Percentiles rank a stretch among this genome's conserved stretches.
Conservation (phyloP, 129 eudicot species). For the Dittrichia graveolens region DNA sequence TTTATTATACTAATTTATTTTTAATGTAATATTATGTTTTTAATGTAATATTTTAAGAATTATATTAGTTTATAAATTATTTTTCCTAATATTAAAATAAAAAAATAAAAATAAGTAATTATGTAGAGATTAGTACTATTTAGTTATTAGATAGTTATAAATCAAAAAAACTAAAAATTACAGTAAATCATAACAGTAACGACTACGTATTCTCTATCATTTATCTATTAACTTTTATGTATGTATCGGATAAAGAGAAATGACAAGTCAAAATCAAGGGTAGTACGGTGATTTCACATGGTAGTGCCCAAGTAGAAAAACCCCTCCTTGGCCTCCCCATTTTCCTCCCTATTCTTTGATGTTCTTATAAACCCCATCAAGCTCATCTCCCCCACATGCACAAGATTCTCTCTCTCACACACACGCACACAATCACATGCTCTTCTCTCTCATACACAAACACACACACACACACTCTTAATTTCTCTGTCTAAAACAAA, state of each 20-base stretch:
- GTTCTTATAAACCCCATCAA: constrained; percentile 52
- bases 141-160: no score
- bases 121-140: no score
- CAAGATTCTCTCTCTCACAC: constrained; percentile 33
- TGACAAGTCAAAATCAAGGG: constrained; percentile 23
- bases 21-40: no score
- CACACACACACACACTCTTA: constrained; percentile 32
- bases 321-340: constrained; percentile 24
- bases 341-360: constrained; percentile 23
- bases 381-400: constrained; percentile 42
- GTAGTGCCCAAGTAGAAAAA: constrained; percentile 34
- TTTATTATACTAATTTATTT: no score
- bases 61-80: no score
- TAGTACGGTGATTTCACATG: constrained; percentile 27
- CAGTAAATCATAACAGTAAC: no score
- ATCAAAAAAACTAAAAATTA: no score
- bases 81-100: no score
- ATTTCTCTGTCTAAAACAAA: constrained; percentile 17
- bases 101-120: no score
- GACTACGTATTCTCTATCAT: no score
- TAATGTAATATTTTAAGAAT: no score
- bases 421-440: constrained; percentile 5
- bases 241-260: neutral
- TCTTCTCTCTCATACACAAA: constrained; percentile 15
- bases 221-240: no score